Evolutionary conservation across 495 filamentous ascomycete genomes (phyloP).

Genomic region (Neurospora tetraspora): DNA sequence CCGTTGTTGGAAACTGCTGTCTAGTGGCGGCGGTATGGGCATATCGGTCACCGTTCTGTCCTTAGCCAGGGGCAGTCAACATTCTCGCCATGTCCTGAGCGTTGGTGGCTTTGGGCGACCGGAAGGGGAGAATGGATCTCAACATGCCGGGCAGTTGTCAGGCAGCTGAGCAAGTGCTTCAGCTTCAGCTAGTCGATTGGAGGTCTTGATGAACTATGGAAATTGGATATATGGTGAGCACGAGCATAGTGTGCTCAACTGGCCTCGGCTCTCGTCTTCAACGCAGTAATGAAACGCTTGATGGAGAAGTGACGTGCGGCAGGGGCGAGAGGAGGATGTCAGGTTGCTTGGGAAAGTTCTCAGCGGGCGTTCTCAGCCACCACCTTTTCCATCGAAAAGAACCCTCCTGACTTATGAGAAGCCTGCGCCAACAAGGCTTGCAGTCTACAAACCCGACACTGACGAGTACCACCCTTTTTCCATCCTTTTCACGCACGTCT

Average conservation of each 20-base stretch:
- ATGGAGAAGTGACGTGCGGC: neutral
- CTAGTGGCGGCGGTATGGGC: neutral
- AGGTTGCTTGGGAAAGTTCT: neutral
- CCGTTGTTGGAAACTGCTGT: neutral
- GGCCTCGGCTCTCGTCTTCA: neutral
- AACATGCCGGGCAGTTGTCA: neutral
- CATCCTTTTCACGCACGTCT: too few species aligned
- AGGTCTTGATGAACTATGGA: neutral
- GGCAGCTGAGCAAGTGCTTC: neutral
- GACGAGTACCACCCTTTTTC: too few species aligned
- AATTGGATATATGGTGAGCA: neutral
- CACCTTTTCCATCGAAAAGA: too few species aligned
- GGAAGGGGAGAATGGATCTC: neutral
- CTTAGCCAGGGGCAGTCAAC: neutral
- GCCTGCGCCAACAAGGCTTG: too few species aligned
- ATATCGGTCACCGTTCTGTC: neutral
- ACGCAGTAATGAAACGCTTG: neutral
- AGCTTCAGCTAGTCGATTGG: neutral
- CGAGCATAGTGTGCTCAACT: neutral
- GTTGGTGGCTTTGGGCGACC: too few species aligned
- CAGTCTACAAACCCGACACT: too few species aligned
- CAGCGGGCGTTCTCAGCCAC: neutral
- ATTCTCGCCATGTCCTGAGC: too few species aligned
- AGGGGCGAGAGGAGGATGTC: neutral
- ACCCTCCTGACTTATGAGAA: too few species aligned